phyloP scores from a whole-genome alignment of 2,329 filamentous ascomycete species.

The Helotiales sp. region DNA sequence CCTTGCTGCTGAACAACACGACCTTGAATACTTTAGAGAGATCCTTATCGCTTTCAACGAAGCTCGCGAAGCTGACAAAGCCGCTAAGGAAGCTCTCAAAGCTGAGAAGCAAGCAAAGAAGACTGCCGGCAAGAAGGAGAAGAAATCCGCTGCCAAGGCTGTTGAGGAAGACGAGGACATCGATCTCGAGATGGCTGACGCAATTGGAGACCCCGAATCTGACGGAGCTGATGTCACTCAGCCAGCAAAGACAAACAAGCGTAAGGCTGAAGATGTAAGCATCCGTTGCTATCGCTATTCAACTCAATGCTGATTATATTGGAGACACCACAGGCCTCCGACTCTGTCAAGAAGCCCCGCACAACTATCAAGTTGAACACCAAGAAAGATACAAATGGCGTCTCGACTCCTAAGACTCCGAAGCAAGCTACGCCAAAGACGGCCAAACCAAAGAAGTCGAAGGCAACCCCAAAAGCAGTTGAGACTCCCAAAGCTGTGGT shows the following conservation, averaged over 20 bases:
- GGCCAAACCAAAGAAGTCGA: constrained; percentile 53
- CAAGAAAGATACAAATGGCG: constrained; percentile 10
- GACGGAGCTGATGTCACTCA: constrained; percentile 53
- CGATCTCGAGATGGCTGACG: constrained; percentile 66
- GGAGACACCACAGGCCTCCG: constrained; percentile 61
- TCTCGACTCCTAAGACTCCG: constrained; percentile 63
- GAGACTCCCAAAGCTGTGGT: constrained; percentile 57
- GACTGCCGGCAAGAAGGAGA: constrained; percentile 54
- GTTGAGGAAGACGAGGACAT: constrained; percentile 58
- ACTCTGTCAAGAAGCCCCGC: constrained; percentile 71
- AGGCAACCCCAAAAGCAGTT: constrained; percentile 57
- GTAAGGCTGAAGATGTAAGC: constrained; percentile 78
- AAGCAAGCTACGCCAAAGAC: constrained; percentile 48
- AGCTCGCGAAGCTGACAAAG: constrained; percentile 60
- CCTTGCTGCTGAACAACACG: constrained; percentile 78
- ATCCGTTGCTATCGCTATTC: background rate
- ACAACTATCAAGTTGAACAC: constrained; percentile 70
- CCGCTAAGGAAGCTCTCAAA: constrained; percentile 51
- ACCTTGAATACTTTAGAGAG: constrained; percentile 82
- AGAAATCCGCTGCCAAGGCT: constrained; percentile 47
- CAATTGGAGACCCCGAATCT: constrained; percentile 56
- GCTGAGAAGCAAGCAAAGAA: constrained; percentile 54
- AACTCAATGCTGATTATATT: constrained; percentile 28
- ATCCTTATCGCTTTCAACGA: constrained; percentile 74
- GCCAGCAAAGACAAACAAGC: constrained; percentile 71